A percentile compares a stretch with the other conserved stretches of the same genome.
Evolutionary conservation across 257 asterid species (phyloP).

Genomic region (Penstemon barbatus): DNA sequence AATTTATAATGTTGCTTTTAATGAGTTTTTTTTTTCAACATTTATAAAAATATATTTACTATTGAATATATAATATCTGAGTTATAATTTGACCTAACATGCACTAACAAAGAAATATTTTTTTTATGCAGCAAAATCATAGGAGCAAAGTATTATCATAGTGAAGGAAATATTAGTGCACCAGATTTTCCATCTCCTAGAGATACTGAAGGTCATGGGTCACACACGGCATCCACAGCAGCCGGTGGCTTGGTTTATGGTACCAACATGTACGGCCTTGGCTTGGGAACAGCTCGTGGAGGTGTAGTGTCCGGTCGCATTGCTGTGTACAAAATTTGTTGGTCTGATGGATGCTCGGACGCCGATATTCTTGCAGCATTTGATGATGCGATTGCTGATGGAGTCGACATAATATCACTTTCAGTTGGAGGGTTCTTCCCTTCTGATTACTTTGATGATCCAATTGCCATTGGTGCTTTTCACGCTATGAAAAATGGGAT

Average conservation of each 20-base stretch:
- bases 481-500: slow-evolving; percentile 55
- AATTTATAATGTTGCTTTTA: no score
- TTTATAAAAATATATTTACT: no score
- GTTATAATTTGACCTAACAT: no score
- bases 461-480: slow-evolving; percentile 50
- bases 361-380: slow-evolving; percentile 53
- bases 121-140: slow-evolving; percentile 50
- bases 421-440: slow-evolving; percentile 40
- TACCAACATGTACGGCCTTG: slow-evolving; percentile 46
- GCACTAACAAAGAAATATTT: not conserved
- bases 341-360: slow-evolving; percentile 49
- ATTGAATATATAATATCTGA: no score
- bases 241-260: slow-evolving; percentile 42
- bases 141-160: slow-evolving; percentile 56
- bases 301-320: slow-evolving; percentile 61
- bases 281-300: slow-evolving; percentile 56
- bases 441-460: slow-evolving; percentile 38
- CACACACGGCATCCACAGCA: slow-evolving; percentile 64
- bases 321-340: slow-evolving; percentile 62
- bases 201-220: slow-evolving; percentile 62
- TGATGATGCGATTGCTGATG: slow-evolving; percentile 53
- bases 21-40: no score
- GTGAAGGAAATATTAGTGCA: slow-evolving; percentile 29
- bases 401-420: slow-evolving; percentile 43
- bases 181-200: slow-evolving; percentile 49